These are phyloP conservation scores for Fragaria nilgerrensis DNA, from an alignment of 306 rosid species.

Conservation along the genomic window DNA sequence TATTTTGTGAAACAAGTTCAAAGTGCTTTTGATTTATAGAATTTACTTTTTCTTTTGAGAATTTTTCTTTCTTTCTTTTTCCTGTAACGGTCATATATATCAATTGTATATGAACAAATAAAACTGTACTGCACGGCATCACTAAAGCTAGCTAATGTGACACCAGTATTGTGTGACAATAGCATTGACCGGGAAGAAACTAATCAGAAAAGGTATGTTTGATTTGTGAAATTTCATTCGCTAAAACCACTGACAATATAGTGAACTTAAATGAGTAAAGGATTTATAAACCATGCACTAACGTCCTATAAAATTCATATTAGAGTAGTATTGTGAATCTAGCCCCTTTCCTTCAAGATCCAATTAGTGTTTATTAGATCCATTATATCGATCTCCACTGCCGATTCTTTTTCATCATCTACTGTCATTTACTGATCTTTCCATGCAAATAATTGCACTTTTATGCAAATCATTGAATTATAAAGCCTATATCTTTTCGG, in stretches of 20 bases:
- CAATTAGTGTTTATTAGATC: neutral
- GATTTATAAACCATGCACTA: neutral
- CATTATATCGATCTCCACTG: neutral
- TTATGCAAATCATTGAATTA: neutral
- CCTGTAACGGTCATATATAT: no score
- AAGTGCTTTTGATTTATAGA: no score
- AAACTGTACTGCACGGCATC: no score
- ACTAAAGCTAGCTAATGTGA: no score
- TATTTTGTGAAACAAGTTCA: no score
- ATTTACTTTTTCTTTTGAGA: no score
- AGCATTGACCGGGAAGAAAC: neutral
- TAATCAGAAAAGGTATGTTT: neutral
- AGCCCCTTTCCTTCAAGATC: neutral
- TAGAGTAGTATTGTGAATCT: neutral
- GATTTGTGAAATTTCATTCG: neutral
- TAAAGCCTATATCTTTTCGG: neutral
- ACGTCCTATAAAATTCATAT: neutral
- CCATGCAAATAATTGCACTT: slow-evolving; percentile 11
- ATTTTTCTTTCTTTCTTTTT: no score
- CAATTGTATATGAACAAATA: no score
- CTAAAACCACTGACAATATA: neutral
- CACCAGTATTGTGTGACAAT: neutral
- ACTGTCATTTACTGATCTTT: slow-evolving; percentile 5
- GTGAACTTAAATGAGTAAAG: no score
- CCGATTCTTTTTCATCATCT: neutral